Evolutionary conservation across 83 land plant genomes (phyloP).

Genomic region (Picea abies): DNA sequence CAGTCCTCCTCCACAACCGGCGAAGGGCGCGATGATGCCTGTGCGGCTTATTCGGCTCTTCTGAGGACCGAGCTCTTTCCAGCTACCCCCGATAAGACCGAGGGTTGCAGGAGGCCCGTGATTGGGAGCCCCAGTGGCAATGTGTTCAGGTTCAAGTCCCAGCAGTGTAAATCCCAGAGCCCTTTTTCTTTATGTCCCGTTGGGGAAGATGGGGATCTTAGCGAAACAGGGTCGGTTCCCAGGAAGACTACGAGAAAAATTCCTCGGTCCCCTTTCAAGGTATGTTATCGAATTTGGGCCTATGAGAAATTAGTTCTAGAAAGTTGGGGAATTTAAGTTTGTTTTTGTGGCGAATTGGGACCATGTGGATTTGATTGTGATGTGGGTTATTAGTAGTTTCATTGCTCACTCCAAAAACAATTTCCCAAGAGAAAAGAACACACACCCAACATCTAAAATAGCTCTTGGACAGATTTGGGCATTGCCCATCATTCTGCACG

Average conservation of each 20-base stretch:
- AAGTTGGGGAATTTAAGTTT: not conserved
- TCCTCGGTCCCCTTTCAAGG: slow-evolving; percentile 89
- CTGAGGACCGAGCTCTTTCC: slow-evolving; percentile 84
- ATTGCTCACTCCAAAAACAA: no score
- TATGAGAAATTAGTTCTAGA: not conserved
- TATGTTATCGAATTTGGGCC: slow-evolving; percentile 12
- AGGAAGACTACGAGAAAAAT: slow-evolving; percentile 85
- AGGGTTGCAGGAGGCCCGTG: slow-evolving; percentile 16
- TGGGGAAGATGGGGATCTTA: slow-evolving; percentile 55
- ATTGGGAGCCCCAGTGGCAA: slow-evolving; percentile 40
- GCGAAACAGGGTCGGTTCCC: slow-evolving; percentile 58
- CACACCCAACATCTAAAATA: no score
- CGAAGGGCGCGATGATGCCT: slow-evolving; percentile 42
- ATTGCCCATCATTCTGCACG: no score
- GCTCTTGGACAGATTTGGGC: no score
- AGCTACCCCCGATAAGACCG: slow-evolving; percentile 65
- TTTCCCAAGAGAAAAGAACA: no score
- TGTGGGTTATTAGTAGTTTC: no score
- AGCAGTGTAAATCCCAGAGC: slow-evolving; percentile 42
- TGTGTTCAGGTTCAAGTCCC: slow-evolving; percentile 78
- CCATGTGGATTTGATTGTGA: no score
- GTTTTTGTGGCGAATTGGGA: not conserved
- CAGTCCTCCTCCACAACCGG: not conserved
- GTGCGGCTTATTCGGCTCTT: slow-evolving; percentile 63
- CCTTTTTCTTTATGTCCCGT: slow-evolving; percentile 59